These are phyloP conservation scores for maize (Zea mays) DNA, from an alignment of 176 grass and related monocot species.

Conservation along the genomic window Zm-B73-REFERENCE-NAM-5.0 NC_050097.1:180618501-180619000, in stretches of 20 bases:
- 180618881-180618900: neutral
- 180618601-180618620: neutral
- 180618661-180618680: neutral
- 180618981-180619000: no score
- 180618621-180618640: constrained; percentile 1
- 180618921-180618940: neutral
- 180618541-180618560: no score
- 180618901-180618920: neutral
- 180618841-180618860: neutral
- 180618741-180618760: no score
- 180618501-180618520: no score
- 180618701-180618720: neutral
- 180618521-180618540: no score
- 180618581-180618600: no score
- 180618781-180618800: neutral
- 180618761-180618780: neutral
- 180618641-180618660: constrained; percentile 23
- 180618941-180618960: no score
- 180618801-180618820: neutral
- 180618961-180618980: no score
- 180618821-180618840: neutral
- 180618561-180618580: no score
- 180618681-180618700: neutral
- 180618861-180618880: neutral
- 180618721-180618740: no score